Base-by-base conservation (phyloP, 345 rosid species). In the Citrus australasica region DNA sequence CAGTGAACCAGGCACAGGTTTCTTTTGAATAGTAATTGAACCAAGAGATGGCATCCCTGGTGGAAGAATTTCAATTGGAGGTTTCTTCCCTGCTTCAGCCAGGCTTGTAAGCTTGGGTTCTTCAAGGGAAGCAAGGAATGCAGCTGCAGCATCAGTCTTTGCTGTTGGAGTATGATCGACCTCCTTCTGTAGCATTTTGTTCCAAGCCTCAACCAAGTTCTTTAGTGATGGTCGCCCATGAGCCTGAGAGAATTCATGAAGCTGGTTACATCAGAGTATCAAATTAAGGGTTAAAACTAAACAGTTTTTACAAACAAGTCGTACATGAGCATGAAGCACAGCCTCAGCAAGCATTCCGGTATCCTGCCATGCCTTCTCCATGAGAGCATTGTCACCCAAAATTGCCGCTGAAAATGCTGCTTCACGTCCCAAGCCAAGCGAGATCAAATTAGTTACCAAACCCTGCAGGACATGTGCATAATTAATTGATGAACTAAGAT, bases 271-370 rank as follows among this genome's bases (percentile, higher is more conserved):
- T 67, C 75, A 72, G 60, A 75, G 46, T 32, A 73, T 61, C 73
- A 76, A 59, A 78, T 68, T 24, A 21, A 67, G 28, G 37, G 8
- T 32, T 30, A 25, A 67, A 73, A 6, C 30, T 5, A 28, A 71
- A 40, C 8, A 32, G 19, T 13, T 17, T 9, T 69, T 7, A 73
- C 6, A 80, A 78, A 58, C 17, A 74, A 82, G 40, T 65, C 88
- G 71, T 91, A 96, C 98, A 76, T 96, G 99, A n/a, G 98, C 97
- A 84, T 96, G 99, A 82, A 96, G 95, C 46, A 94, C 99, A 38
- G 98, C 93, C 88, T 96, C 99, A n/a, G 98, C 93, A 48, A 92
- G 97, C 99, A 96, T 96, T 80, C 99, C 99, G 0, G 98, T 94
- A 72, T 96, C 99, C 87, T 91, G 95, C 99, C 99, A 96, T 30